phyloP scores from a whole-genome alignment of 1,139 yeast species.

The Hemisphaericaspora lyxosophila region DNA sequence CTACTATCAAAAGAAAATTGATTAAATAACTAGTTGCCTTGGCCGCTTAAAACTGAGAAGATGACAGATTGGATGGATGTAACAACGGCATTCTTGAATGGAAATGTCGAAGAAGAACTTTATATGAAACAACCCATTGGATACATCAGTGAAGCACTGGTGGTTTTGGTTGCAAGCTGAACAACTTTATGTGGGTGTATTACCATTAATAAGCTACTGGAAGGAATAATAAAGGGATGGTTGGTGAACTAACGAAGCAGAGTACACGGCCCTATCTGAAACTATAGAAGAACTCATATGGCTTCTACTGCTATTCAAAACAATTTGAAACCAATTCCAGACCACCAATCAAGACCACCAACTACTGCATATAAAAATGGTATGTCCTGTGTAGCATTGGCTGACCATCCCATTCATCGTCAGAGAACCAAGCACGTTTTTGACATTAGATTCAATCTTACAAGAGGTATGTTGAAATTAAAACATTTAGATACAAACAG shows the following conservation, averaged over 20 bases:
- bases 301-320: no score
- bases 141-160: neutral
- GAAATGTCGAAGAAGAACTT: constrained; percentile 5
- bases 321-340: no score
- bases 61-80: constrained; percentile 10
- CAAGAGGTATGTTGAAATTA: no score
- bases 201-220: constrained; percentile 2
- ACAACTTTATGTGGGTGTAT: constrained; percentile 12
- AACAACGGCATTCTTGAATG: constrained; percentile 12
- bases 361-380: no score
- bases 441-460: no score
- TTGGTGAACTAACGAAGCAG: constrained; percentile 15
- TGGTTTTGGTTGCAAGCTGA: constrained; percentile 8
- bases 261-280: constrained; percentile 15
- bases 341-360: no score
- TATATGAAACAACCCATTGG: constrained; percentile 9
- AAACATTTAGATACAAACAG: no score
- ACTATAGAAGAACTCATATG: constrained; percentile 15
- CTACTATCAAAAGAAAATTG: constrained; percentile 10
- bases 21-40: constrained; percentile 7
- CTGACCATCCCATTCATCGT: no score
- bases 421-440: no score
- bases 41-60: constrained; percentile 2
- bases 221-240: constrained; percentile 3
- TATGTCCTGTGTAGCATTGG: no score